Evolutionary conservation across 495 filamentous ascomycete genomes (phyloP), one percentile per base, ranked within the genome.

Genomic region (Neurospora sp.): DNA sequence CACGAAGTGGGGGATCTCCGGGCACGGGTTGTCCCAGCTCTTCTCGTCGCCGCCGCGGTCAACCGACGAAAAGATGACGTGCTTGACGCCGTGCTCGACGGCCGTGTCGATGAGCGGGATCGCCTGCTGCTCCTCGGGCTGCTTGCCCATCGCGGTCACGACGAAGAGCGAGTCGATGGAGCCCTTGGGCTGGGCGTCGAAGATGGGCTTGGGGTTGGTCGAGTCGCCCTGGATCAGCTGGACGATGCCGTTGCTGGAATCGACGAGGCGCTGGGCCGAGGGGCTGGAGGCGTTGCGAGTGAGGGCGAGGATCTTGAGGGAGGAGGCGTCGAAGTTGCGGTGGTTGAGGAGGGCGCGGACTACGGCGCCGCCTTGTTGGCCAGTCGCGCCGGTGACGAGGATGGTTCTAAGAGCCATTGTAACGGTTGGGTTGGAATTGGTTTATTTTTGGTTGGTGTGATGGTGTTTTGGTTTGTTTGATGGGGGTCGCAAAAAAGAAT

Each of bases 51-150:
- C 91, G 70, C 90, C 90, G 23, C 91, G 89, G 75, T 93, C 92
- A 12, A 92, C 90, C 40, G 88, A 90, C 31, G 82, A 85, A 80
- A 92, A 92, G 20, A 93, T 87, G 79, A 93, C 90, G 77, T 88
- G 85, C 60, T 86, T 69, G 41, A 79, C 76, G 69, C 78, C 77
- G 62, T 82, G 79, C 41, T 84, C 83, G 62, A 91, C 75, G 3
- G 88, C 83, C 11, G 83, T 86, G 72, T 92, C 88, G 74, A 93
- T 82, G 23, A 93, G 80, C 1, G 79, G 81, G 69, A 87, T 89
- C n/a, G 90, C 91, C 78, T 93, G 91, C 8, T 77, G 72, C 74
- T 88, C 86, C 80, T 92, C 89, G 39, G 77, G 42, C 40, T 81
- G 78, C 71, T 81, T 77, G 46, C 78, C 80, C 72, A 79, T 78